These are phyloP conservation scores for Pachyrhizus erosus DNA, from an alignment of 306 rosid species.

Conservation along the genomic window DNA sequence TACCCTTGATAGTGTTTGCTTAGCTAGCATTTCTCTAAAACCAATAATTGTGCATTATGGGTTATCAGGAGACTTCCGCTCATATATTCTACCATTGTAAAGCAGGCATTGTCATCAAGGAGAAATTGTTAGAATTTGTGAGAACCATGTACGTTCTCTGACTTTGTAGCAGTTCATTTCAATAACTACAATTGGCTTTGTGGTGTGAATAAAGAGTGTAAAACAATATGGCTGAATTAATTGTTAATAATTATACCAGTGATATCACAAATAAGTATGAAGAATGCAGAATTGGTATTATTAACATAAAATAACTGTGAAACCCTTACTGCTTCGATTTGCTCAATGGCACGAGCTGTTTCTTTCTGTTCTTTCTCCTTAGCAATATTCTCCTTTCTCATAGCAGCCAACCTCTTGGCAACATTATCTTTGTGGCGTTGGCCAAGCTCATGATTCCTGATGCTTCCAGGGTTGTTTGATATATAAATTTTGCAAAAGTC, in stretches of 20 bases:
- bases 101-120: background rate
- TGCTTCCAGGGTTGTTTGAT: constrained; percentile 83
- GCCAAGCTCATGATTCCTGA: constrained; percentile 95
- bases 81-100: background rate
- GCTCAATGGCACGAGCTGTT: constrained; percentile 68
- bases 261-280: background rate
- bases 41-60: background rate
- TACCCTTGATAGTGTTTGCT: background rate
- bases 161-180: background rate
- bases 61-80: background rate
- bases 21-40: background rate
- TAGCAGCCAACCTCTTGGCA: constrained; percentile 78
- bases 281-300: background rate
- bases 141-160: background rate
- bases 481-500: constrained; percentile 92
- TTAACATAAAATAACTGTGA: background rate
- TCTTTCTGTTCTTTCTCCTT: constrained; percentile 90
- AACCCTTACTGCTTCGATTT: constrained; percentile 90
- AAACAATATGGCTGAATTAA: background rate
- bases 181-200: background rate
- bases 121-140: background rate
- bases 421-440: constrained; percentile 90
- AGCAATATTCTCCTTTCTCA: constrained; percentile 87
- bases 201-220: background rate
- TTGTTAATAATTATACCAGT: background rate